Evolutionary conservation across 208 protist genomes (phyloP).

Genomic region (Acanthamoeba castellanii): DNA sequence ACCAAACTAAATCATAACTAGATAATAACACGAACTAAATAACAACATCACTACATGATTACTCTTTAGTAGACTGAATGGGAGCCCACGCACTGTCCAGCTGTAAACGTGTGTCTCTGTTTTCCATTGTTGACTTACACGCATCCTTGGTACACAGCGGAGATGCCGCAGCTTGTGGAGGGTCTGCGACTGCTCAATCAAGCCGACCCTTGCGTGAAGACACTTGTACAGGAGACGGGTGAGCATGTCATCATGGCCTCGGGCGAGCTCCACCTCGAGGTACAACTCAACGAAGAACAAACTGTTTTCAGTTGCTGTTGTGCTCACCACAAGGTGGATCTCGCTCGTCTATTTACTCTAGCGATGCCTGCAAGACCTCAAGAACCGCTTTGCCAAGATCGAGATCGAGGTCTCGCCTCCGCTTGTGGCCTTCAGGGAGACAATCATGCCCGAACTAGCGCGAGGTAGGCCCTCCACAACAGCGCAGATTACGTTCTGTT

Average conservation of each 20-base stretch:
- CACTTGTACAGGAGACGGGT: conserved; percentile 95
- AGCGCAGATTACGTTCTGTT: conserved; percentile 37
- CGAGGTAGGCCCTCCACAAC: conserved; percentile 42
- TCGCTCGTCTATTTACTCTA: neutral
- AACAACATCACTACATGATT: neutral
- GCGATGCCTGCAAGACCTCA: conserved; percentile 95
- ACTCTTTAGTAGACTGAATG: conserved; percentile 71
- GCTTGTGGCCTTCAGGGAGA: conserved; percentile 92
- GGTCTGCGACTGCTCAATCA: conserved; percentile 96
- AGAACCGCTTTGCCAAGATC: conserved; percentile 88
- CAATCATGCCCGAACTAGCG: conserved; percentile 84
- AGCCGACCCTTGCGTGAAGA: conserved; percentile 96
- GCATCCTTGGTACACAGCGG: neutral
- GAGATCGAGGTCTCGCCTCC: conserved; percentile 83
- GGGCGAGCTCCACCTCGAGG: conserved; percentile 97
- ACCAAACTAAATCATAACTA: conserved; percentile 66
- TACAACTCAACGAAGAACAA: neutral
- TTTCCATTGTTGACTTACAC: too few species aligned
- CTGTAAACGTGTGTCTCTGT: too few species aligned
- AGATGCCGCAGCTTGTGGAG: conserved; percentile 88
- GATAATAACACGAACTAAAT: conserved; percentile 19
- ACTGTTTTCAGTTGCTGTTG: neutral
- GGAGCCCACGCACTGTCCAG: too few species aligned
- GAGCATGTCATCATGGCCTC: conserved; percentile 97
- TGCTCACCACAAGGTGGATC: too few species aligned